Evolutionary conservation across 2,329 filamentous ascomycete species (phyloP), one percentile per base, ranked within the genome.

Genomic region (Diplodia seriata): DNA sequence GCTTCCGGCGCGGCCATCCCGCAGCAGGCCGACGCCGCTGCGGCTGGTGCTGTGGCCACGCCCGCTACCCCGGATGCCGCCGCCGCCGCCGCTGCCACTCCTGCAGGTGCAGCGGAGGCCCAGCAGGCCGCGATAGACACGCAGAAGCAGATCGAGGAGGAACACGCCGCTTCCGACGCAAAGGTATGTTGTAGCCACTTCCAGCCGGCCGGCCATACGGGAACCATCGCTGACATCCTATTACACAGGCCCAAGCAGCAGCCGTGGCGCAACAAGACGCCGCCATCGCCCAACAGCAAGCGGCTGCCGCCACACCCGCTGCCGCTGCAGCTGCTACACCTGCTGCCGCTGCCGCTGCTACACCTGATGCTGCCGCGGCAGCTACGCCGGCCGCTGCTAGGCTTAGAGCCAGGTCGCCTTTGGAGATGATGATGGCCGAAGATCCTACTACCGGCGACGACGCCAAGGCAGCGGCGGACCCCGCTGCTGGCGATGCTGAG

Each of bases 1-100:
- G 62, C 54, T 5, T 54, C 49, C 12, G 62, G 62, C 29, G 49
- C 47, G 23, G 62, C 62, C 49, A 54, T 65, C 38, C 49, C 62
- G 11, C 40, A 49, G 40, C 57, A 40, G 9, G 40, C 29, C 1
- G 50, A 23, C 9, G 57, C 20, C 31, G 40, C 57, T 23, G 40
- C 57, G 2, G 40, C 57, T 14, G 57, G 26, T 3, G 57, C 40
- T 33, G 57, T 33, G 15, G 40, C 57, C 31, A 31, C 51, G 9
- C 51, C 51, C 9, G 51, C 23, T 15, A 18, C 56, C 12, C 23
- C 40, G 29, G 38, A 26, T 23, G 38, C 57, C 4, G 62, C 36
- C 12, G 63, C 62, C 12, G 62, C 20, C 15, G 50, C 50, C 18
- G 33, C 50, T 2, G 36, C 50, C 1, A 49, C 49, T 2, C n/a